Evolutionary conservation across 202 grass and related monocot genomes (phyloP), one percentile per base, ranked within the genome.

Genomic region (Zoysia matrella): DNA sequence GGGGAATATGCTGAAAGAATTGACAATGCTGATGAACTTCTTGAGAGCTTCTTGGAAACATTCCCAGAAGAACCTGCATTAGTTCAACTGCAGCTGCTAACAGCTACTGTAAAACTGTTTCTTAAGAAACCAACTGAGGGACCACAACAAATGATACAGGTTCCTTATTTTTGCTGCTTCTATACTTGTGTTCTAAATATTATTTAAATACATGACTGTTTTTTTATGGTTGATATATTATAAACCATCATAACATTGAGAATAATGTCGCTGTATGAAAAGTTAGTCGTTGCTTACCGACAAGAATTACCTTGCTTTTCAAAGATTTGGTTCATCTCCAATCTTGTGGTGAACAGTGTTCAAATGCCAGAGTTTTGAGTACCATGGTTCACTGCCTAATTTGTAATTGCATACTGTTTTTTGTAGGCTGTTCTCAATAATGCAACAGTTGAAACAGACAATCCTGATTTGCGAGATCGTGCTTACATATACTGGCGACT

Each of bases 401-500:
- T 16, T 75, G 7, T 16, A 78, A 36, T 36, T 82, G 55, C 4
- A n/a, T 56, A 4, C 14, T 36, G 30, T 91, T 49, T 80, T 51
- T 49, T 90, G 66, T 79, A 99, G 96, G 93, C 91, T 75, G 96
- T 99, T 94, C 89, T 99, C 30, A 99, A 99, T 79, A 96, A 99
- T 79, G 96, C 96, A 67, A 99, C 96, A 73, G 87, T 96, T 30
- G 96, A 99, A 85, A 99, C 96, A 7, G 96, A 99, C 79, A 99
- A 99, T 80, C 96, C 96, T 69, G 96, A 99, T 90, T 82, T 99
- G 87, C 83, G 96, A 8, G 96, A 99, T 71, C 91, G 96, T 70
- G 96, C 96, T 54, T 99, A 99, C 83, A 99, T 99, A 88, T 99
- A 99, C 75, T 99, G 96, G 96, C 93, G 96, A 77, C 96, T 99